Evolutionary conservation across 148 eudicot species (phyloP), one percentile per base, ranked within the genome.

Genomic region (Amaranthus palmeri): DNA sequence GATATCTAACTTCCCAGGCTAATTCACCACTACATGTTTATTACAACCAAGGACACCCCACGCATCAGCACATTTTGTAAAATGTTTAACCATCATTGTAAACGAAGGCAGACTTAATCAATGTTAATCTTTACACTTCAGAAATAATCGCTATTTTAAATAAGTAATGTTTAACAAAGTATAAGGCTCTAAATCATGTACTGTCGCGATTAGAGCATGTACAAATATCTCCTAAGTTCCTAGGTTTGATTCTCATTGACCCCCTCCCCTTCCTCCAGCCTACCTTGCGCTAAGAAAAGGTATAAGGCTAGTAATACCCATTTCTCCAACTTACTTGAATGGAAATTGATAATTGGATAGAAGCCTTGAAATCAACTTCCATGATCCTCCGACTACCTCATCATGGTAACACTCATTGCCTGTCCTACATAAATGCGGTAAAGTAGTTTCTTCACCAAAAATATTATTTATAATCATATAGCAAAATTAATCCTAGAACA

Each of bases 241-340:
- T 25, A 25, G 36, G 36, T 25, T 25, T 25, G 36, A 25, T 25
- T 25, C 36, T 25, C 36, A 25, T 25, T 25, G 36, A 25, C 36
- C 36, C 36, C 36, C 36, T 25, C 36, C 36, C 36, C 36, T 25
- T 25, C 36, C 36, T 25, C 36, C 36, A 25, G 36, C 36, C 36
- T 25, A 25, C 0, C 36, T 25, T 25, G 36, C 36, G 36, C 36
- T 25, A 25, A 25, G 1, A 25, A 25, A 25, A 25, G 36, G 10
- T 42, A 49, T 8, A 18, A 52, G 53, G 41, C 54, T 10, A 50
- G 11, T 13, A 83, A 77, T 71, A 89, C 92, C 97, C 70, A 78
- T 83, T 81, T 87, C 89, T 67, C 92, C 95, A 0, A 90, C 83
- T 78, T 89, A 91, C 95, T 80, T 92, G 95, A 76, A 92, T 70